Evolutionary conservation across 2,329 filamentous ascomycete species (phyloP), one percentile per base, ranked within the genome.

Genomic region (Mollisia scopiformis): DNA sequence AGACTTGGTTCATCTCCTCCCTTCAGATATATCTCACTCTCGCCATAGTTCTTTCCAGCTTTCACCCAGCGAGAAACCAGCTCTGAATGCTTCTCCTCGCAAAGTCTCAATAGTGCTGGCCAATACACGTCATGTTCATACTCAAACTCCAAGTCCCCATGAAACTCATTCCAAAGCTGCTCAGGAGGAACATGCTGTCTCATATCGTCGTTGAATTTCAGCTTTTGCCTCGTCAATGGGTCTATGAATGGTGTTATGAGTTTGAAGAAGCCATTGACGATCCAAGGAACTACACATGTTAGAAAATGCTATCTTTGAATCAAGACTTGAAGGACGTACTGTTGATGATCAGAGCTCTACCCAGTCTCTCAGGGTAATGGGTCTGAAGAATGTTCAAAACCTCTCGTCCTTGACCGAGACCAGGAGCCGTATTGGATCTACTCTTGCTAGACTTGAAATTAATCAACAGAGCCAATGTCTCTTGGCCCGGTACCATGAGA

Each of bases 201-300:
- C 80, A 97, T 88, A 73, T 96, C 90, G 75, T 97, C 93, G 80
- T 98, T 97, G 83, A 97, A 97, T 80, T 95, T 96, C 79, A 99
- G 88, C 82, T 99, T 99, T 72, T 95, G 88, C 61, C 91, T 88
- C 10, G 95, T 99, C 70, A 93, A 80, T 7, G 95, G 95, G 76
- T 99, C 95, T 78, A 99, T 97, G 78, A 99, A 97, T 39, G 94
- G 93, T 4, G 88, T 93, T 77, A 99, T 93, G 70, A 97, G 80
- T 78, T 96, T 97, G 84, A 98, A 96, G 83, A 99, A 99, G 54
- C 91, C 91, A 76, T 86, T 89, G 63, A 98, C 91, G 65, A 96
- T 84, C 87, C 92, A 97, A 0, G 94, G 94, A 52, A 97, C 91
- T 94, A 65, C 52, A 28, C 6, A 33, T 52, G 60, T 73, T 56